Percentiles rank a stretch among this genome's conserved stretches.
These are phyloP conservation scores for Trichosporon sp. DNA, from an alignment of 1,284 basidiomycete species.

Conservation along the genomic window DNA sequence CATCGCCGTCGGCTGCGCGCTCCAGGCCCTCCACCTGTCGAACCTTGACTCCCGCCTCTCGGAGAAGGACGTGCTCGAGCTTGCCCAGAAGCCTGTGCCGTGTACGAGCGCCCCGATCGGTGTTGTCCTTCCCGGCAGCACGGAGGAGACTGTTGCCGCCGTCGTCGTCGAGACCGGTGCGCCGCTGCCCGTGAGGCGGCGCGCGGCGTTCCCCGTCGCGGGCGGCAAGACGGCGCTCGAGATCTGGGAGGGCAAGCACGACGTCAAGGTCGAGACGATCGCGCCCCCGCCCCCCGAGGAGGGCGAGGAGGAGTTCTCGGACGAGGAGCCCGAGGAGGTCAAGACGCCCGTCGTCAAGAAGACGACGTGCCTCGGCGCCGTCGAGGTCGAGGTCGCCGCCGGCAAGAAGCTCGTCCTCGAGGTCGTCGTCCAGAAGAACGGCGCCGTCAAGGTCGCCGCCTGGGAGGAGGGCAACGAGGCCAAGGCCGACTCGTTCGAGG, in stretches of 20 bases:
- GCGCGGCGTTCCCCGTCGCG: conserved; percentile 65
- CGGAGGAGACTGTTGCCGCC: conserved; percentile 53
- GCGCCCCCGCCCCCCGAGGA: conserved; percentile 40
- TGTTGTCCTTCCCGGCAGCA: conserved; percentile 66
- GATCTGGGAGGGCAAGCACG: conserved; percentile 81
- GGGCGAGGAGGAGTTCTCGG: conserved; percentile 43
- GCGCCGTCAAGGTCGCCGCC: conserved; percentile 55
- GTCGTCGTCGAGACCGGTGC: conserved; percentile 68
- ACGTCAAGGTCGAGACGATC: conserved; percentile 68
- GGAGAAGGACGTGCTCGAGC: conserved; percentile 53
- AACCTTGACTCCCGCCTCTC: conserved; percentile 53
- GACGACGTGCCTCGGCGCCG: conserved; percentile 53
- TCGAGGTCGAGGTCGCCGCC: conserved; percentile 55
- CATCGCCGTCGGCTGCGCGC: conserved; percentile 79
- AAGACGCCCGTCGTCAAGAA: conserved; percentile 65
- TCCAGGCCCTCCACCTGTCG: conserved; percentile 72
- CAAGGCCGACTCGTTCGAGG: conserved; percentile 32
- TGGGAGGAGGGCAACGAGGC: conserved; percentile 54
- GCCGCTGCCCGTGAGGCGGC: conserved; percentile 70
- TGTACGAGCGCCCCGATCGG: conserved; percentile 70
- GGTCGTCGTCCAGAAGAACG: conserved; percentile 57
- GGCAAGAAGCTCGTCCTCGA: conserved; percentile 61
- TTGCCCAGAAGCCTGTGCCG: conserved; percentile 53
- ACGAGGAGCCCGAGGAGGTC: conserved; percentile 62
- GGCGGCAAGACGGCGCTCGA: conserved; percentile 65